Base-by-base conservation (phyloP, 495 filamentous ascomycete species). In the Chaetomium fimeti region DNA sequence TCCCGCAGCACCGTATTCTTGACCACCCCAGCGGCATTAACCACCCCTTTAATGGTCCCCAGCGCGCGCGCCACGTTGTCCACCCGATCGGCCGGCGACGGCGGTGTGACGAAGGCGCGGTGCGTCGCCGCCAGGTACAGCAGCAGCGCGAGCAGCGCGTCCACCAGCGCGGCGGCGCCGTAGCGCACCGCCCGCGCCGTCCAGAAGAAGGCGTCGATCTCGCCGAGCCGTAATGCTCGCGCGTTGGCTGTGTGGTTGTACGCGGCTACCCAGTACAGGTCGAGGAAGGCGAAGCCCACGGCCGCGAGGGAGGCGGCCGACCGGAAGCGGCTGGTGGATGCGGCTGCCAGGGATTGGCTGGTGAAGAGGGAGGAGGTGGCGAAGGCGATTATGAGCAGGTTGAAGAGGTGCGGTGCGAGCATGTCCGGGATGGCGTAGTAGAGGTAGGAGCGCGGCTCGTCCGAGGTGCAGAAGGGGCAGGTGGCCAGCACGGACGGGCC, bases 381-480 rank as follows among this genome's bases (percentile, higher is more conserved):
- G 45, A 92, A 62, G 27, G 89, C 90, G 38, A 93, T 75, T 22
- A 89, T 74, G 42, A 82, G 68, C 43, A 93, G 78, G 76, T 96
- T 91, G 15, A 89, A 60, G 18, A 98, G 77, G 74, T 98, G 93
- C 22, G 92, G 91, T 0, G 84, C 70, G 5, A 92, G 70, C 24
- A 95, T 76, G 12, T 85, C 76, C 0, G 94, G 93, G 0, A 96
- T 75, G 43, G 90, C 88, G 78, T 94, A 97, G 70, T 89, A 84
- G 43, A 96, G 80, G 75, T 91, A 97, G 20, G 82, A 87, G 43
- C 79, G 78, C 15, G 85, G 80, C 28, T 91, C 85, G 63, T 92
- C 91, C 15, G 88, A 75, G n/a, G 76, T 80, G 83, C 94, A 97
- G 79, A 92, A 97, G 59, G 84, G 84, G 74, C 94, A 98, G 42